Base-by-base conservation (phyloP, 192 early-diverging fungal species). In the Haplosporangium gracile region DNA sequence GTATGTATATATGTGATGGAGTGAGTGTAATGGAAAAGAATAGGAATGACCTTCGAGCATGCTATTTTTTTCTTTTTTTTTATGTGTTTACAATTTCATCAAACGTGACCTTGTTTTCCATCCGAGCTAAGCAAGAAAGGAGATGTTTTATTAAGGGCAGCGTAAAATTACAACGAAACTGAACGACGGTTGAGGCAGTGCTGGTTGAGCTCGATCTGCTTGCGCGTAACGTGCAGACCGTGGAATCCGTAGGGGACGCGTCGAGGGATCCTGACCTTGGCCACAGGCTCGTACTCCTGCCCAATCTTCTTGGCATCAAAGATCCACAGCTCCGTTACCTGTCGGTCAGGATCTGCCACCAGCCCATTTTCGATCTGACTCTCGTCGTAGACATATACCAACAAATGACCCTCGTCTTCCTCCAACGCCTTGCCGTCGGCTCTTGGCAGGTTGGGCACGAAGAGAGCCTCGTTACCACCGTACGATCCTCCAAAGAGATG, bases 211-310 rank as follows among this genome's bases (percentile, higher is more conserved):
- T 79, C 72, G 69, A 84, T 84, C 53, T 84, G 82, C 68, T 79
- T 69, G 15, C 43, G 39, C 49, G 77, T 75, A n/a, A 84, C 68
- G 72, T 63, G 72, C 0, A 84, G 73, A 9, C 82, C 82, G 26
- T 84, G 82, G 77, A 84, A 84, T 0, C 82, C 82, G 71, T 84
- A 84, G 15, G 82, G 82, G 4, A 84, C 71, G 36, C 82, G 82
- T 2, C 77, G 34, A 20, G 82, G 82, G 73, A 84, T 79, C 47
- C 38, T 68, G 42, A 84, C 82, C 32, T 78, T 84, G 34, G 77
- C 76, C 9, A 79, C 74, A 16, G 82, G 82, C 0, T 76, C 82
- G 72, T 75, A 13, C 2, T 76, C 77, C 13, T 69, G 82, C 3
- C 80, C 80, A 75, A 82, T 57, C 39, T 42, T 79, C 45, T 85